Conservation (phyloP, 2,329 filamentous ascomycete species). For the Clonostachys byssicola region DNA sequence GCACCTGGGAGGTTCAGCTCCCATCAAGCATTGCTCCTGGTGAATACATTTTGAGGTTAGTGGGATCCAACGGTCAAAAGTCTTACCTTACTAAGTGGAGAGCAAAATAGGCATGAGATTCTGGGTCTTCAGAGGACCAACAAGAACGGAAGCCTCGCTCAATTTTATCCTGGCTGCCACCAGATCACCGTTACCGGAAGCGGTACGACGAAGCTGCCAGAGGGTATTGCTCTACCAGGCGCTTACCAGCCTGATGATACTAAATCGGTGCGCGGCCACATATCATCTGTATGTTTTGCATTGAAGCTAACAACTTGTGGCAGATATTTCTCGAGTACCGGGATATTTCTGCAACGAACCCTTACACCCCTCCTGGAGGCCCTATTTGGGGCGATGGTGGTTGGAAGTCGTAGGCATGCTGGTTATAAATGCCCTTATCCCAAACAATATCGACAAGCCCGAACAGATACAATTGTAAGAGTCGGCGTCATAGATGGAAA, state of each 20-base stretch:
- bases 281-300: neutral
- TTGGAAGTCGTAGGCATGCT: conserved; percentile 2
- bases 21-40: conserved; percentile 21
- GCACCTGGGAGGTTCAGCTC: conserved; percentile 18
- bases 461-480: too few relatives aligned
- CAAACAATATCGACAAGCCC: too few relatives aligned
- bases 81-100: too few relatives aligned
- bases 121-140: conserved; percentile 36
- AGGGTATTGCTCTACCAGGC: conserved; percentile 14
- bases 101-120: conserved; percentile 32
- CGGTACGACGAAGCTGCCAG: conserved; percentile 18
- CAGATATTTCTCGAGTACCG: conserved; percentile 16
- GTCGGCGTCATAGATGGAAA: too few relatives aligned
- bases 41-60: conserved; percentile 31
- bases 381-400: conserved; percentile 10
- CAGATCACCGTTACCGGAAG: conserved; percentile 35
- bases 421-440: too few relatives aligned
- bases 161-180: conserved; percentile 42
- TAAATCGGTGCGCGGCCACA: conserved; percentile 2
- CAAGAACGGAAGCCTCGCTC: conserved; percentile 32
- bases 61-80: too few relatives aligned
- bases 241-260: conserved; percentile 12
- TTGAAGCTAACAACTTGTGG: neutral
- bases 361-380: conserved; percentile 14
- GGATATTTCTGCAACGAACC: conserved; percentile 9